Percentiles rank a stretch among this genome's conserved stretches.
These are phyloP conservation scores for Leccinum variicolor DNA, from an alignment of 768 basidiomycete genomes.

Conservation along the genomic window DNA sequence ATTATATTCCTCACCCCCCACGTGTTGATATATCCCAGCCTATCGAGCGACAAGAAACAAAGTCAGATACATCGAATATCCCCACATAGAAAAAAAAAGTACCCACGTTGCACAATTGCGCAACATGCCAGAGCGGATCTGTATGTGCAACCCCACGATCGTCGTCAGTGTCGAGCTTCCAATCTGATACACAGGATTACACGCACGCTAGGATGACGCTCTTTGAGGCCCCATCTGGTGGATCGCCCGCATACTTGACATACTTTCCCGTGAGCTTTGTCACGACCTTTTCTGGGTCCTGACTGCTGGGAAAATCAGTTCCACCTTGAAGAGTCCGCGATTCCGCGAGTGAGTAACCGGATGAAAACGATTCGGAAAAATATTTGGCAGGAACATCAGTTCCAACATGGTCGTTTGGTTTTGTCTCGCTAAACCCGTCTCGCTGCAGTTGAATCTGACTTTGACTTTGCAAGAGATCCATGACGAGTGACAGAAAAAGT, in stretches of 20 bases:
- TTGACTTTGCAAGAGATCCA: slow-evolving; percentile 1
- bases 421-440: neutral
- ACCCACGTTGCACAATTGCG: slow-evolving; percentile 43
- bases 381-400: neutral
- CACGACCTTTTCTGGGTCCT: slow-evolving; percentile 4
- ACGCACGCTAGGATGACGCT: slow-evolving; percentile 28
- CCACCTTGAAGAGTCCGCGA: slow-evolving; percentile 7
- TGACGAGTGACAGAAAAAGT: neutral
- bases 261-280: slow-evolving; percentile 7
- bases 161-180: neutral
- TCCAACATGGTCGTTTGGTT: neutral
- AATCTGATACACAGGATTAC: too few relatives aligned
- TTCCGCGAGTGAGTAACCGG: neutral
- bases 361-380: neutral
- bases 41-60: slow-evolving; percentile 14
- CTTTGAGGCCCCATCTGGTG: slow-evolving; percentile 31
- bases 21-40: slow-evolving; percentile 68
- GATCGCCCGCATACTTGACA: slow-evolving; percentile 16
- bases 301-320: neutral
- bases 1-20: too few relatives aligned
- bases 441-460: neutral
- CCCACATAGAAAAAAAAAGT: neutral
- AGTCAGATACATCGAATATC: neutral
- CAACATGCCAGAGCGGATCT: slow-evolving; percentile 30
- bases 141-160: neutral